Evolutionary conservation across 179 eudicot genomes (phyloP).

Genomic region (Patellifolia procumbens): DNA sequence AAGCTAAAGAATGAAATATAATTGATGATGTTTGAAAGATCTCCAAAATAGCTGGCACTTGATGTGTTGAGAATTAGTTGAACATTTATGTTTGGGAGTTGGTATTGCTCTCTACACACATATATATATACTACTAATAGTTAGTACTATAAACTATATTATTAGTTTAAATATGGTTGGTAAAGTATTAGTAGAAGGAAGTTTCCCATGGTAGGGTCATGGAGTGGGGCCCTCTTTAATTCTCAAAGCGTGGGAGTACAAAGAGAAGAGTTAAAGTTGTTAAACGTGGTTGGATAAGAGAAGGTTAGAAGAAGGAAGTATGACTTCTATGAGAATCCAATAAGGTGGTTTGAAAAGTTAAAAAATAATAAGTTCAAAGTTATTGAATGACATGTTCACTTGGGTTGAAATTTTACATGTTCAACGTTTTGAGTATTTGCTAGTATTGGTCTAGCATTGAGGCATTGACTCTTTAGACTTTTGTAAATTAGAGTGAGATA

Average conservation of each 20-base stretch:
- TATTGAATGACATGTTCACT: conserved; percentile 5
- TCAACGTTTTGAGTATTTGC: conserved; percentile 4
- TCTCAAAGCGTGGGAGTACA: neutral
- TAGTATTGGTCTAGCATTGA: neutral
- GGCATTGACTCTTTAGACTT: neutral
- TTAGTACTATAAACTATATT: neutral
- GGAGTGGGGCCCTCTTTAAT: conserved; percentile 4
- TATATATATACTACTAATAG: conserved; percentile 6
- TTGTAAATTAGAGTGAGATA: neutral
- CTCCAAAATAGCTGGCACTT: conserved; percentile 24
- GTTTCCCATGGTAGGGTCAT: conserved; percentile 11
- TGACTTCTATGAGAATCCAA: neutral
- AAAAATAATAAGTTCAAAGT: neutral
- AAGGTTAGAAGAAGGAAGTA: neutral
- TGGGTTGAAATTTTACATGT: conserved; percentile 19
- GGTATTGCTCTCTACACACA: neutral
- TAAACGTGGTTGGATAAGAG: neutral
- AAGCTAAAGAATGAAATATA: neutral
- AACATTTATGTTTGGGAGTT: conserved; percentile 18
- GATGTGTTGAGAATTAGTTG: conserved; percentile 10
- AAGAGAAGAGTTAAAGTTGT: neutral
- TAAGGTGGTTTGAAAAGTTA: neutral
- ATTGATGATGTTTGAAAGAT: conserved; percentile 21
- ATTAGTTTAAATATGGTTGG: neutral
- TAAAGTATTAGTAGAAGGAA: neutral